phyloP scores from a whole-genome alignment of 768 basidiomycete species.

The Tylopilus balloui region DNA sequence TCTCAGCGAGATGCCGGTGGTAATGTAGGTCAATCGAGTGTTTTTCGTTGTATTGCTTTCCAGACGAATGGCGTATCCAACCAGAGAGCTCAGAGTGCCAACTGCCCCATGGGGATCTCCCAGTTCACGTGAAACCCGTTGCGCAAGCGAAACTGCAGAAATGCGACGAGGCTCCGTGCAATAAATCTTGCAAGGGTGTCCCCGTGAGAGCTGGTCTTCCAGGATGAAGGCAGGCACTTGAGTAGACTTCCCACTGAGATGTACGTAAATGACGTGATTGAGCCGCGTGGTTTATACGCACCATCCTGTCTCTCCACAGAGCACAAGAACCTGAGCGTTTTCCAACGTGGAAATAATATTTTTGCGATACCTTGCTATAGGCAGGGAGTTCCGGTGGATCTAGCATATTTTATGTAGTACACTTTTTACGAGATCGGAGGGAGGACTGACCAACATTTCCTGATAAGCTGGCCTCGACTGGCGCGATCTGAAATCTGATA shows the following conservation, averaged over 20 bases:
- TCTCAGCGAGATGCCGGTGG: slow-evolving; percentile 91
- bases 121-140: slow-evolving; percentile 87
- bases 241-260: slow-evolving; percentile 85
- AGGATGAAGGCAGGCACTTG: slow-evolving; percentile 93
- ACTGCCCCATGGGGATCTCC: slow-evolving; percentile 79
- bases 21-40: slow-evolving; percentile 80
- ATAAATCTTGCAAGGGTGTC: slow-evolving; percentile 82
- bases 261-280: slow-evolving; percentile 2
- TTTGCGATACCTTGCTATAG: slow-evolving; percentile 80
- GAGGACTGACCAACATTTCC: slow-evolving; percentile 74
- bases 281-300: slow-evolving; percentile 40
- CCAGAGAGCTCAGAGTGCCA: slow-evolving; percentile 72
- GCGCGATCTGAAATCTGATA: slow-evolving; percentile 55
- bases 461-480: slow-evolving; percentile 66
- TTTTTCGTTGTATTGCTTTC: slow-evolving; percentile 81
- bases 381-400: slow-evolving; percentile 72
- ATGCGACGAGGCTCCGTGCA: slow-evolving; percentile 96
- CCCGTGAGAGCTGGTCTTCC: slow-evolving; percentile 79
- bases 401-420: slow-evolving; percentile 27
- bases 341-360: slow-evolving; percentile 69
- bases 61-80: slow-evolving; percentile 92
- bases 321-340: slow-evolving; percentile 75
- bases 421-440: not conserved
- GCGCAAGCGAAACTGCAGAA: slow-evolving; percentile 92
- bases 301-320: slow-evolving; percentile 83